Conservation (phyloP, 192 early-diverging fungal genomes). For the Coemansia pectinata region DNA sequence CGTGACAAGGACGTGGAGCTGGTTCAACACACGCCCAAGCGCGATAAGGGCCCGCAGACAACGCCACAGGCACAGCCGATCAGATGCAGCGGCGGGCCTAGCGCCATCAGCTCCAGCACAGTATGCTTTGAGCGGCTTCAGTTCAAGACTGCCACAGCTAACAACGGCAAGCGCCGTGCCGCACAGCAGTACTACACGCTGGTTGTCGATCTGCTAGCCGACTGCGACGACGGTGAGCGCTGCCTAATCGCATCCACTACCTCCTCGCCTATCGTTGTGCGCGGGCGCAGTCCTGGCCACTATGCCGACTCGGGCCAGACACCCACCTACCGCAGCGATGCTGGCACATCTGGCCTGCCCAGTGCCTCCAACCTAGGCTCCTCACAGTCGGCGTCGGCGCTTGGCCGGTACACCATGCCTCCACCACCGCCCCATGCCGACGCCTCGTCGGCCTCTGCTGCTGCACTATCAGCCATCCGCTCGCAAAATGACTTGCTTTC, state of each 20-base stretch:
- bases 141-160: conserved; percentile 96
- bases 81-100: conserved; percentile 56
- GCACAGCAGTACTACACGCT: conserved; percentile 96
- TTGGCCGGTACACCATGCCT: conserved; percentile 4
- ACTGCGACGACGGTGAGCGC: conserved; percentile 59
- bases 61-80: conserved; percentile 63
- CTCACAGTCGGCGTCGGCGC: conserved; percentile 11
- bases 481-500: background rate
- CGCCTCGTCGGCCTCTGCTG: background rate
- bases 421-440: background rate
- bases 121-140: conserved; percentile 92
- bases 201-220: conserved; percentile 75
- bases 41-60: conserved; percentile 91
- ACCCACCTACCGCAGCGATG: background rate
- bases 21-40: conserved; percentile 86
- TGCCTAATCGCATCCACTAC: conserved; percentile 66
- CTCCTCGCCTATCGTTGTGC: conserved; percentile 85
- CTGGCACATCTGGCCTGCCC: background rate
- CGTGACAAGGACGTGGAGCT: conserved; percentile 74
- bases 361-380: background rate
- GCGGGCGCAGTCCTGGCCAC: conserved; percentile 92
- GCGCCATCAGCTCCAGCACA: conserved; percentile 44
- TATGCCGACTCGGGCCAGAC: conserved; percentile 64
- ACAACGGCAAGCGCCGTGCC: conserved; percentile 89
- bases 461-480: conserved; percentile 2